Conservation (phyloP, 176 grass and related monocot genomes). For the Tuctoria greenei region DNA sequence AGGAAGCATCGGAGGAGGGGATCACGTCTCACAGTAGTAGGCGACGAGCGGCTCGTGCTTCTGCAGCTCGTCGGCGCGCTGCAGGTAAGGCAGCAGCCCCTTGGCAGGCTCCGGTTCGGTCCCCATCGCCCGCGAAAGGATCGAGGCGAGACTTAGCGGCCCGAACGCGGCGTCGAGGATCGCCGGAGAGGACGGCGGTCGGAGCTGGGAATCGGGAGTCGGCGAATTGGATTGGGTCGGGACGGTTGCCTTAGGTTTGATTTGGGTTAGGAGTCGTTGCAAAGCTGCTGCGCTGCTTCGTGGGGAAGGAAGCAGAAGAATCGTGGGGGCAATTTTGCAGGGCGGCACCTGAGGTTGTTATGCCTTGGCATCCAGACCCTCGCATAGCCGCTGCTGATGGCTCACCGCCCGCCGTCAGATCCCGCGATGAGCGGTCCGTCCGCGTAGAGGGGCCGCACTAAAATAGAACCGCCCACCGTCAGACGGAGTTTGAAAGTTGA, state of each 20-base stretch:
- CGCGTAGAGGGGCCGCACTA: not conserved
- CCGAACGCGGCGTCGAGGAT: not conserved
- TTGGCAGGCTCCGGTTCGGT: slow-evolving; percentile 81
- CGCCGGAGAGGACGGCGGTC: not conserved
- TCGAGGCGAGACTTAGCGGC: not conserved
- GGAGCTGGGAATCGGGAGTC: not conserved
- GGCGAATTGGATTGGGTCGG: slow-evolving; percentile 1
- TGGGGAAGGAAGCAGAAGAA: slow-evolving; percentile 25
- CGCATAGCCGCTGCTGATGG: not conserved
- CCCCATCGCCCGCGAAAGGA: slow-evolving; percentile 44
- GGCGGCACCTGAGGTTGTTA: not conserved
- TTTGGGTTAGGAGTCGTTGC: slow-evolving; percentile 16
- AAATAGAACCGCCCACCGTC: not conserved
- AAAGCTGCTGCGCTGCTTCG: slow-evolving; percentile 28
- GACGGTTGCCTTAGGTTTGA: not conserved
- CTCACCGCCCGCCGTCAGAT: slow-evolving; percentile 12
- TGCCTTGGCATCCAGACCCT: not conserved
- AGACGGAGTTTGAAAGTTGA: too few species aligned
- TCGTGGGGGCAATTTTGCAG: slow-evolving; percentile 20
- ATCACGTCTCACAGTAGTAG: slow-evolving; percentile 75
- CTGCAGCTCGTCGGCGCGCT: slow-evolving; percentile 96
- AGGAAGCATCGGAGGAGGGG: not conserved
- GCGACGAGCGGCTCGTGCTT: slow-evolving; percentile 98
- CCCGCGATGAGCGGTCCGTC: not conserved
- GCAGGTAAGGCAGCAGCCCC: slow-evolving; percentile 88